Base-by-base conservation (phyloP, 129 eudicot genomes). In the Glebionis coronaria region DNA sequence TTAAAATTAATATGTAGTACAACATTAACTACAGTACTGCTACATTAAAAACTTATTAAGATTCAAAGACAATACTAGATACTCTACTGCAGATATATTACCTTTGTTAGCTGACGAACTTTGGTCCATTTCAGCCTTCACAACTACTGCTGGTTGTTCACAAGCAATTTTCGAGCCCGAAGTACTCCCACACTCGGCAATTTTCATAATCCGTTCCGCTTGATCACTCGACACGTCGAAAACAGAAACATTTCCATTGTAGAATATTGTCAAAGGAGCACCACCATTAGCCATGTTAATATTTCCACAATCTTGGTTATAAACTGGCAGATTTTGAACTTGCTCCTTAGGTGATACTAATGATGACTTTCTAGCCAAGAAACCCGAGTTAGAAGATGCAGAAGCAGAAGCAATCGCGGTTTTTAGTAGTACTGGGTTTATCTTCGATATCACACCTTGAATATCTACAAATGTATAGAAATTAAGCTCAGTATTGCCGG, bases 261-360 rank as follows among this genome's bases (percentile, higher is more conserved):
- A 87, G 76, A 87, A 84, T 44, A 87, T 80, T 0, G 95, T 87
- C 81, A 87, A 25, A 0, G 90, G 87, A 76, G 86, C 74, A 40
- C 62, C 73, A 12, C 31, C 44, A 50, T 51, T 59, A 49, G 13
- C 23, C 49, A 55, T 10, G 55, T 51, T 54, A 50, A 53, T 70
- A 57, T 63, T 16, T 42, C 42, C 69, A 25, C 21, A 65, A 0
- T 65, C 78, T n/a, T 61, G 76, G 46, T 54, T 78, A 44, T 52
- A 78, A 27, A 80, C 63, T 8, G 88, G 88, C 23, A 76, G 72
- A 31, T 70, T 40, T 60, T 75, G 56, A 73, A 69, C 4, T 9
- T n/a, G 27, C 25, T 55, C 29, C 61, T 9, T 38, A 23, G 70
- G 56, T 35, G 67, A 79, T 20, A 27, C 13, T 1, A 81, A 58